Conservation (phyloP, 2,329 filamentous ascomycete genomes). For the Sphaerulina vaccinii region DNA sequence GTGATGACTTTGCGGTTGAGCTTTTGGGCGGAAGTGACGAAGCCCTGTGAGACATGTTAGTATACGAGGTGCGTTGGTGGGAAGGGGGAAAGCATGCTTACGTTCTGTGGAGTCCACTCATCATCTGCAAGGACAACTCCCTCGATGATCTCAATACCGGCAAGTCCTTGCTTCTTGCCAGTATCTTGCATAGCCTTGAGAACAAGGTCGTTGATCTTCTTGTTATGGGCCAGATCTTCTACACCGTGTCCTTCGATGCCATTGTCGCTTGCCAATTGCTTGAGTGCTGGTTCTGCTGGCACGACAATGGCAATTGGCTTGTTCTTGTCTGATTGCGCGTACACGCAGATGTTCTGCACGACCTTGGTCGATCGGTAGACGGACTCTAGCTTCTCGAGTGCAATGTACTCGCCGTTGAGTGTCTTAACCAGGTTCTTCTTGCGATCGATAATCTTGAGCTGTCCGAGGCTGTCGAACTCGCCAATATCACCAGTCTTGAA, state of each 20-base stretch:
- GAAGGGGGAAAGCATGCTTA: slow-evolving; percentile 48
- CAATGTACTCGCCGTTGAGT: slow-evolving; percentile 92
- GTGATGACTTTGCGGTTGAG: slow-evolving; percentile 52
- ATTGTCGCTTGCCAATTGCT: slow-evolving; percentile 55
- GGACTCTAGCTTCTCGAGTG: slow-evolving; percentile 90
- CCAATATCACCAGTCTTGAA: slow-evolving; percentile 97
- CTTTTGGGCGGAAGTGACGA: slow-evolving; percentile 55
- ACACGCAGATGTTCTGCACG: slow-evolving; percentile 83
- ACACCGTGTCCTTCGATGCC: slow-evolving; percentile 62
- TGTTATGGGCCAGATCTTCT: slow-evolving; percentile 67
- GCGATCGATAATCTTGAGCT: slow-evolving; percentile 85
- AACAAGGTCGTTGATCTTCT: slow-evolving; percentile 63
- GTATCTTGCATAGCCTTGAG: slow-evolving; percentile 67
- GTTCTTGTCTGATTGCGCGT: slow-evolving; percentile 70
- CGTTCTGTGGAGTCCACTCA: slow-evolving; percentile 83
- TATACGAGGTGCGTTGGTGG: slow-evolving; percentile 22
- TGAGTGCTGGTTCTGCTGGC: slow-evolving; percentile 56
- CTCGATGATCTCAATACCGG: slow-evolving; percentile 70
- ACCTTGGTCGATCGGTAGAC: slow-evolving; percentile 78
- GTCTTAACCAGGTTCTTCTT: slow-evolving; percentile 99
- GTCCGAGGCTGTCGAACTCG: slow-evolving; percentile 76
- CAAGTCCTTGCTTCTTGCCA: slow-evolving; percentile 65
- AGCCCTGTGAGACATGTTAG: slow-evolving; percentile 38
- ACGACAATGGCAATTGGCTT: slow-evolving; percentile 82
- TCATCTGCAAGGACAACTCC: slow-evolving; percentile 78